Evolutionary conservation across 345 rosid species (phyloP), one percentile per base, ranked within the genome.

Genomic region (Aethionema arabicum): DNA sequence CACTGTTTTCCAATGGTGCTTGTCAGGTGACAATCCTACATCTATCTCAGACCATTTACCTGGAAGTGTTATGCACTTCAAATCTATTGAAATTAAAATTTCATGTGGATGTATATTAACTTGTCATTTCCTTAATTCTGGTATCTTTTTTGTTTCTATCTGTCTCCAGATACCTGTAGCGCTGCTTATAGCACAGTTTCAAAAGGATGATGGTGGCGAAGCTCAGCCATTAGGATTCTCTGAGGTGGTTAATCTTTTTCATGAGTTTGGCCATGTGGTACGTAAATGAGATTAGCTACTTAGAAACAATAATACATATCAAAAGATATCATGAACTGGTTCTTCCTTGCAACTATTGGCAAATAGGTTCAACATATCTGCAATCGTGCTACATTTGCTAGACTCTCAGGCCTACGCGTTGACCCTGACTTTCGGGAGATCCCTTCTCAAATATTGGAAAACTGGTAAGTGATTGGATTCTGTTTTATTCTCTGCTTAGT

Each of bases 201-300:
- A 76, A 61, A 92, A 85, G 71, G 85, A 73, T 44, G 60, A 16
- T 56, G 68, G 56, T 32, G 71, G 80, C 11, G 68, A 66, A 52
- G 78, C 84, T 53, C 42, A 70, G 57, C 76, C 87, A 65, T 65
- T 92, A 71, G 84, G 96, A 66, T 92, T 92, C 77, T 79, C 93
- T 61, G 95, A 89, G 74, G 95, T 92, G 71, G 91, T 89, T 69
- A 87, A 72, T 66, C 79, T 89, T 81, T 85, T 89, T 71, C 98
- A 89, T 45, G 98, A 89, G 82, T 92, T 89, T 69, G 87, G 95
- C 67, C 98, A 92, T 79, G 93, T 87, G 93, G 98, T 92, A 92
- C 32, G 93, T 75, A 67, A 32, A 50, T 7, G 72, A 64, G 27
- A 57, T 66, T 58, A 14, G 29, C 56, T 52, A 33, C 11, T 27